Evolutionary conservation across 192 early-diverging fungal species (phyloP), one percentile per base, ranked within the genome.

Genomic region (Piromyces finnis): DNA sequence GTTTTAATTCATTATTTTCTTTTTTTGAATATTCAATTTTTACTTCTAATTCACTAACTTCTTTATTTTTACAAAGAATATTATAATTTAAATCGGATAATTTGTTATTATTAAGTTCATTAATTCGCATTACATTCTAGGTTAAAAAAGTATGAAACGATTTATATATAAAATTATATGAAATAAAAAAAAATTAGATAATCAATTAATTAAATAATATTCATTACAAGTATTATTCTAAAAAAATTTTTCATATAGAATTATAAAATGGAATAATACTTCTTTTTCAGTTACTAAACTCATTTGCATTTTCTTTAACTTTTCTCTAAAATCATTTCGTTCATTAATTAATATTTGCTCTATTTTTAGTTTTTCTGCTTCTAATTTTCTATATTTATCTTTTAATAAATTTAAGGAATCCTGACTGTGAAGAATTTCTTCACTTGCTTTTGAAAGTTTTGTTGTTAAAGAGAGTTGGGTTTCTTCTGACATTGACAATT

Each of bases 281-380:
- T 89, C 87, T 36, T 84, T 80, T 79, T 88, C 88, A 4, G 27
- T 77, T 6, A 82, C 77, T 12, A 88, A 22, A 37, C 87, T 83
- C 81, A 79, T 82, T 80, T 85, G 83, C 1, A 87, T 78, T 30
- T 81, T 84, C 15, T 82, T 77, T 14, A 88, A 30, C 51, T 51
- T 41, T 12, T 29, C 29, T 35, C 79, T 78, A 29, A 78, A 41
- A 78, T 30, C 79, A 29, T 77, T 80, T 80, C 79, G 17, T 39
- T 80, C 79, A 29, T 78, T 41, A 13, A 77, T 80, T 80, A 77
- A 28, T 13, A 77, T 80, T 29, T 78, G 79, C n/a, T 80, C 79
- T 0, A 29, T 36, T 30, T 77, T 28, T 41, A 80, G 14, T 28
- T 41, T 80, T 18, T 78, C 32, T 13, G 41, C 18, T 36, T 85